Evolutionary conservation across 257 asterid genomes (phyloP).

Genomic region (Nemophila menziesii): DNA sequence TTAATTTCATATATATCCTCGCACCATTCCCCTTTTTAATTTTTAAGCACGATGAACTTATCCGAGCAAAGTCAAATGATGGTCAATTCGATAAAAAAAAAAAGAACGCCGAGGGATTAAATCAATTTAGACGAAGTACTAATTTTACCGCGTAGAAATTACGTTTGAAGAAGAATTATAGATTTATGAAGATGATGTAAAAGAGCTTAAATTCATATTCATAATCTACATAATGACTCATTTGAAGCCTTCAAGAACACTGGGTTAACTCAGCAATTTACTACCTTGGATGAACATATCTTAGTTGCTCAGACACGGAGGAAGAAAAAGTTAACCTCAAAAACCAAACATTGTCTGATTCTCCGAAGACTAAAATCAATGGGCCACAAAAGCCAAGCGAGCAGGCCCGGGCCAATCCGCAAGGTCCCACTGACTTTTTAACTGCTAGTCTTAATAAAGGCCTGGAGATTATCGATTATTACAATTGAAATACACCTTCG

Average conservation of each 20-base stretch:
- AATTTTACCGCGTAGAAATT: constrained; percentile 51
- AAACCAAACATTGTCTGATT: constrained; percentile 60
- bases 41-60: constrained; percentile 81
- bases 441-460: constrained; percentile 93
- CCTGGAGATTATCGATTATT: constrained; percentile 68
- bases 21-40: too few species aligned
- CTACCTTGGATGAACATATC: constrained; percentile 49
- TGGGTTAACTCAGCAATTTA: constrained; percentile 29
- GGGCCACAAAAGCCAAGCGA: too few species aligned
- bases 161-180: constrained; percentile 40
- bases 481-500: constrained; percentile 56
- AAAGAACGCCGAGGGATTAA: constrained; percentile 67
- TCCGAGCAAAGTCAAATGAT: constrained; percentile 71
- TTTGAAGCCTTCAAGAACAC: constrained; percentile 34
- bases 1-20: too few species aligned
- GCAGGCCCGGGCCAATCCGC: constrained; percentile 42
- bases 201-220: constrained; percentile 59
- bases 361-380: constrained; percentile 63
- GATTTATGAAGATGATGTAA: constrained; percentile 57
- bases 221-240: constrained; percentile 31
- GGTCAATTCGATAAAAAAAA: too few species aligned
- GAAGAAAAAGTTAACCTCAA: constrained; percentile 13
- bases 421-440: constrained; percentile 67
- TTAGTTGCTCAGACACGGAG: constrained; percentile 57
- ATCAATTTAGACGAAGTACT: constrained; percentile 77